A percentile compares a stretch with the other conserved stretches of the same genome.
Conservation (phyloP, 768 basidiomycete genomes). For the Kwoniella sp. region DNA sequence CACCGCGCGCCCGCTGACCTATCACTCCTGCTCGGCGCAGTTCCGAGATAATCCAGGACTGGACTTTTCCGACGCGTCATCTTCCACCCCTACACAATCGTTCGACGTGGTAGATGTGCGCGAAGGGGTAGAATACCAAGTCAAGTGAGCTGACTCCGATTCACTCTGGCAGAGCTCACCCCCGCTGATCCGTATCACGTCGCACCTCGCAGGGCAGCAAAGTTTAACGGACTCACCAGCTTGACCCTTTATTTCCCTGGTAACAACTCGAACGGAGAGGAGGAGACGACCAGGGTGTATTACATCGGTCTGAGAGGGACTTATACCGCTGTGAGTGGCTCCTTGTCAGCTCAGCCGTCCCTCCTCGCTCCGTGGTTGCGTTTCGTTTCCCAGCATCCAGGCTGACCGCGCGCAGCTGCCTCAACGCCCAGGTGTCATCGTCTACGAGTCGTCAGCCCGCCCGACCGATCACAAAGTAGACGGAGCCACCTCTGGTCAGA, state of each 20-base stretch:
- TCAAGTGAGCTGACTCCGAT: slow-evolving; percentile 58
- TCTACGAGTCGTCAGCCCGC: slow-evolving; percentile 84
- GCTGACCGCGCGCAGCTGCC: no score
- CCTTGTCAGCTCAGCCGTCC: background rate
- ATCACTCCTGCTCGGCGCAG: slow-evolving; percentile 51
- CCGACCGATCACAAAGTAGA: slow-evolving; percentile 67
- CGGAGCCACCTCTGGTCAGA: slow-evolving; percentile 13
- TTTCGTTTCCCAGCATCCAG: no score
- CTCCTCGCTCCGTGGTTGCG: background rate
- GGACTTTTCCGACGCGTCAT: slow-evolving; percentile 71
- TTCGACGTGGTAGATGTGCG: slow-evolving; percentile 65
- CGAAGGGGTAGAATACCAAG: slow-evolving; percentile 77
- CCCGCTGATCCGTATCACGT: background rate
- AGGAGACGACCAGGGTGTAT: slow-evolving; percentile 69
- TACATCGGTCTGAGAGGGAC: slow-evolving; percentile 81
- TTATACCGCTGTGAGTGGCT: slow-evolving; percentile 34
- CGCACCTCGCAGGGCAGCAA: slow-evolving; percentile 61
- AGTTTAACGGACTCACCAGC: slow-evolving; percentile 75
- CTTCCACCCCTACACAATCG: slow-evolving; percentile 65
- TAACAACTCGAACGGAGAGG: slow-evolving; percentile 54
- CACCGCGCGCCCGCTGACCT: background rate
- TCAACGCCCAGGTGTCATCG: slow-evolving; percentile 69
- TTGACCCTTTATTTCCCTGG: slow-evolving; percentile 78
- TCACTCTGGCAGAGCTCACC: background rate
- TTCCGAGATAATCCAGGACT: slow-evolving; percentile 71